These are phyloP conservation scores for Tremella fuciformis DNA, from an alignment of 768 basidiomycete genomes.

Conservation along the genomic window DNA sequence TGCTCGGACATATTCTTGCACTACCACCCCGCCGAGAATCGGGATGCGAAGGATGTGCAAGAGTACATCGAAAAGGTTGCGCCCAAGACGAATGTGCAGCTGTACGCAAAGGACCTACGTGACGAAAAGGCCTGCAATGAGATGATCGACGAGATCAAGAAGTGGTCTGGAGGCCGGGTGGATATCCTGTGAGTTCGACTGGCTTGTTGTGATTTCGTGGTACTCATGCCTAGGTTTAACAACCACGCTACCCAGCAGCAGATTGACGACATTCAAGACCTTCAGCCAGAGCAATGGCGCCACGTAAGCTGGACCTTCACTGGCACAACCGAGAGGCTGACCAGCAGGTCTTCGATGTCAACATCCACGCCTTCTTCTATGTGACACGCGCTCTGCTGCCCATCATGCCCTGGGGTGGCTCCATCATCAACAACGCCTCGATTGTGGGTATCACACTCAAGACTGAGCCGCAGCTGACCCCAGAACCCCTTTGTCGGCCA, in stretches of 20 bases:
- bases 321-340: constrained; percentile 10
- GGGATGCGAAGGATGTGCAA: constrained; percentile 54
- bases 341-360: constrained; percentile 32
- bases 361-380: constrained; percentile 55
- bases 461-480: constrained; percentile 8
- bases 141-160: constrained; percentile 54
- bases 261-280: constrained; percentile 52
- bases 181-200: constrained; percentile 53
- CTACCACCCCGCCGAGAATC: constrained; percentile 50
- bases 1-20: constrained; percentile 29
- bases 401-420: constrained; percentile 53
- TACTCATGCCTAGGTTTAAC: constrained; percentile 48
- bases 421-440: constrained; percentile 56
- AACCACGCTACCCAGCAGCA: constrained; percentile 57
- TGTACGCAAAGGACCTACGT: constrained; percentile 54
- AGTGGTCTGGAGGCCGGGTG: constrained; percentile 49
- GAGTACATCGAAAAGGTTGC: constrained; percentile 55
- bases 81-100: constrained; percentile 52
- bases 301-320: constrained; percentile 53
- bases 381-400: constrained; percentile 57
- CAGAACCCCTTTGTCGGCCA: constrained; percentile 57
- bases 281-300: constrained; percentile 56
- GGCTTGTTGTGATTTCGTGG: neutral
- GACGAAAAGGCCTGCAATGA: constrained; percentile 53
- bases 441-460: neutral